Evolutionary conservation across 2,329 filamentous ascomycete genomes (phyloP), one percentile per base, ranked within the genome.

Genomic region (Myotisia sp.): DNA sequence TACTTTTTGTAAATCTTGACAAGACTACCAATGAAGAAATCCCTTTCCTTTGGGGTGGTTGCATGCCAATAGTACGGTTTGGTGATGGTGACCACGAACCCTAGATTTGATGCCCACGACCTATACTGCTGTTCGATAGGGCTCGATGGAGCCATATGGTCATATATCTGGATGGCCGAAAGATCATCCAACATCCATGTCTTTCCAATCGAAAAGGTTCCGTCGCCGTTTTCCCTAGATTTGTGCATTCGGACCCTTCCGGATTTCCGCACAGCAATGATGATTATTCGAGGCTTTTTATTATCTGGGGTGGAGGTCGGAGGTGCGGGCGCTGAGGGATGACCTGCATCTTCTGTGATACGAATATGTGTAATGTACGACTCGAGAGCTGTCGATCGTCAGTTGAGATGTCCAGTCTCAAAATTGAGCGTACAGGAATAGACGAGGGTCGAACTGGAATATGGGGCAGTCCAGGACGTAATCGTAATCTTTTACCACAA

Each of bases 31-130:
- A 98, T 90, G 58, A 98, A 98, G 61, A 95, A 95, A 53, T 93
- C 87, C 66, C 94, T 95, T 60, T 98, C 90, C 62, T 94, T 94
- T 34, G 82, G 71, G 1, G 83, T 90, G 44, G 84, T 77, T 21
- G 90, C 85, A 56, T 92, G 76, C 90, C 90, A 98, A 56, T 90
- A 98, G 59, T 98, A 98, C 0, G 85, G 81, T 56, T 98, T 98
- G 17, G 80, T 79, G 18, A 98, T 71, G 1, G 78, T 90, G 33
- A 95, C 83, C 17, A 79, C 66, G 52, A 98, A 95, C 10, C 90
- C 90, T 28, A 75, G 74, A 37, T 78, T 77, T 34, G 79, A 77
- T 14, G 84, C 87, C 81, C 82, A 92, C 52, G 79, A 58, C 46
- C 74, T 73, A 28, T 68, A 62, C 44, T 74, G 67, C 36, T 68